These are phyloP conservation scores for Macrolepiota fuliginosa DNA, from an alignment of 768 basidiomycete species.

Conservation along the genomic window DNA sequence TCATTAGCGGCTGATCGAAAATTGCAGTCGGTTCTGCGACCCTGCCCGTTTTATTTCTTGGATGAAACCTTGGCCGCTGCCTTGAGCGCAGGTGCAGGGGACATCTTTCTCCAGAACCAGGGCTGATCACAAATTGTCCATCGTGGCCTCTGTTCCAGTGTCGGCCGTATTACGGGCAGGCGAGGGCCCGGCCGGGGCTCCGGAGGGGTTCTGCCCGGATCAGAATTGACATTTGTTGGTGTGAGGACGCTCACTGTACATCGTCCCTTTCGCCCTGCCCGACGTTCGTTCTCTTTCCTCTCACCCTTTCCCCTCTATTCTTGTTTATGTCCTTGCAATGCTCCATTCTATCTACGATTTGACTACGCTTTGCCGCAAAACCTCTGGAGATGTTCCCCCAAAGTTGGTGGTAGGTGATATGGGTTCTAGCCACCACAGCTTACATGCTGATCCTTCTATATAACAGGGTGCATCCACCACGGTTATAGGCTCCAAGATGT, in stretches of 20 bases:
- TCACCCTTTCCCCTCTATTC: conserved; percentile 8
- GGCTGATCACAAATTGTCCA: not conserved
- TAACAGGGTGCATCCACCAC: conserved; percentile 86
- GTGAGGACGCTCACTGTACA: conserved; percentile 4
- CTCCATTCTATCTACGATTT: conserved; percentile 86
- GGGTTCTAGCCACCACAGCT: not conserved
- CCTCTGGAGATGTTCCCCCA: conserved; percentile 83
- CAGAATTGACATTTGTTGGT: conserved; percentile 18
- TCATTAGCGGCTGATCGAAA: not conserved
- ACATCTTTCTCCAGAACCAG: too few species aligned
- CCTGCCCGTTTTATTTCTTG: not conserved
- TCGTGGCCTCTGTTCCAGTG: too few species aligned
- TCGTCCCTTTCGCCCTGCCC: not conserved
- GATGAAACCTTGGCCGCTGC: not conserved
- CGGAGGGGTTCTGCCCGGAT: conserved; percentile 13
- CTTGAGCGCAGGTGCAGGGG: not conserved
- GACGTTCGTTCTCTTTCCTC: conserved; percentile 16
- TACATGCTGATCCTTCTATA: conserved; percentile 11
- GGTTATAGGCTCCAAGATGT: conserved; percentile 84
- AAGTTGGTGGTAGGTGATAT: conserved; percentile 72
- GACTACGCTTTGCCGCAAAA: conserved; percentile 81
- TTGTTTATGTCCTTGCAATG: conserved; percentile 26
- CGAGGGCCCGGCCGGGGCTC: conserved; percentile 13
- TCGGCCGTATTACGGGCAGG: not conserved
- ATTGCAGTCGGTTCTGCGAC: not conserved